A percentile compares a stretch with the other conserved stretches of the same genome.
Conservation (phyloP, 2,329 filamentous ascomycete species). For the Cercospora citrullina region DNA sequence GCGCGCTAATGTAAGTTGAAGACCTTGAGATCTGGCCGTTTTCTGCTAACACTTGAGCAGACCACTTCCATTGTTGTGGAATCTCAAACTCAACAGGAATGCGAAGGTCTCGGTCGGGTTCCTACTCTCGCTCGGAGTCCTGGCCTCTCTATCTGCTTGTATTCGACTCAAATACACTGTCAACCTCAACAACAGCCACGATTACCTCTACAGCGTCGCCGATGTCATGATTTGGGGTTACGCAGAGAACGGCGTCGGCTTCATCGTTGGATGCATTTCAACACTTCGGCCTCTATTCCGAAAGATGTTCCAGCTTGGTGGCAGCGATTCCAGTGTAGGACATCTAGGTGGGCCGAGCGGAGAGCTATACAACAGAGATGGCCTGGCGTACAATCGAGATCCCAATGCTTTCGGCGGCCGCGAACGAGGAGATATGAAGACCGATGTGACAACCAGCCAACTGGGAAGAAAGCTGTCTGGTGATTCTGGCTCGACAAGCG, state of each 20-base stretch:
- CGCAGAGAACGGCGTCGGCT: slow-evolving; percentile 41
- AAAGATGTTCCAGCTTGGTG: slow-evolving; percentile 27
- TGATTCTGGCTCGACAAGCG: slow-evolving; percentile 17
- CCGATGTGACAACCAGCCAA: slow-evolving; percentile 21
- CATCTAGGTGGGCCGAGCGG: not conserved
- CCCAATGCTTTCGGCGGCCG: slow-evolving; percentile 6
- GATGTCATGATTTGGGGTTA: slow-evolving; percentile 43
- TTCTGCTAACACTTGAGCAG: slow-evolving; percentile 16
- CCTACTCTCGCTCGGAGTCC: slow-evolving; percentile 41
- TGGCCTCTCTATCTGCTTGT: slow-evolving; percentile 38
- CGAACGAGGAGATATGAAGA: slow-evolving; percentile 15
- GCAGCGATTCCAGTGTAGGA: slow-evolving; percentile 20
- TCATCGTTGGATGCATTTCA: slow-evolving; percentile 40
- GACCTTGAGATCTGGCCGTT: not conserved
- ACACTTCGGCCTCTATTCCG: slow-evolving; percentile 41
- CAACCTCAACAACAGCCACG: slow-evolving; percentile 36
- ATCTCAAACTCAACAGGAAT: slow-evolving; percentile 44
- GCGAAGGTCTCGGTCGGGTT: slow-evolving; percentile 44
- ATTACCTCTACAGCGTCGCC: slow-evolving; percentile 39
- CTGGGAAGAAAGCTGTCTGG: slow-evolving; percentile 19
- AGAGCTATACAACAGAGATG: slow-evolving; percentile 7
- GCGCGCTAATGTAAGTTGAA: slow-evolving; percentile 35
- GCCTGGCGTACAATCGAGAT: slow-evolving; percentile 4
- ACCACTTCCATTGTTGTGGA: slow-evolving; percentile 47
- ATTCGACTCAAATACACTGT: slow-evolving; percentile 42